phyloP scores from a whole-genome alignment of 306 rosid genomes.

The Trichosanthes cucumerina region DNA sequence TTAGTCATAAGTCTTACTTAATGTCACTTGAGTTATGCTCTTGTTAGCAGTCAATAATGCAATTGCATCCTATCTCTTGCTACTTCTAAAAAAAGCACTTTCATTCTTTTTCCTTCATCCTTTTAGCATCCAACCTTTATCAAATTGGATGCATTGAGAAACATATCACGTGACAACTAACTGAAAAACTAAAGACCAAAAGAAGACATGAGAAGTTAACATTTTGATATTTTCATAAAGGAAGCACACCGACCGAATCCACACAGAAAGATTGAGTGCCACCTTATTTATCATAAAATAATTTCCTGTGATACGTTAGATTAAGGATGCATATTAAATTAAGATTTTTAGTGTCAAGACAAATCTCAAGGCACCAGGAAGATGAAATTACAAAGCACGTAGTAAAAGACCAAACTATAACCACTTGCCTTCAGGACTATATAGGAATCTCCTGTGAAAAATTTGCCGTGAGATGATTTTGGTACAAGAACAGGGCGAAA shows the following conservation, averaged over 20 bases:
- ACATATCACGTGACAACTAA: not conserved
- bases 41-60: not conserved
- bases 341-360: not conserved
- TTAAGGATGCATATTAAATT: not conserved
- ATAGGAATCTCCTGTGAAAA: constrained; percentile 86
- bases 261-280: not conserved
- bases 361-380: not conserved
- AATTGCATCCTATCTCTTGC: not conserved
- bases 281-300: not conserved
- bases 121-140: not conserved
- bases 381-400: not conserved
- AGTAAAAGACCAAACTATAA: not conserved
- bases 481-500: constrained; percentile 64
- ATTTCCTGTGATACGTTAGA: not conserved
- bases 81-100: not conserved
- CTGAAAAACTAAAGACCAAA: not conserved
- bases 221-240: not conserved
- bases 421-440: constrained; percentile 66
- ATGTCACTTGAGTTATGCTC: too few species aligned
- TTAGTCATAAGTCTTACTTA: too few species aligned
- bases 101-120: not conserved
- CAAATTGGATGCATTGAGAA: not conserved
- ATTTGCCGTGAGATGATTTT: constrained; percentile 61
- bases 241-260: not conserved
- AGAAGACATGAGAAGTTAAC: not conserved